Evolutionary conservation across 352 stramenopile genomes (phyloP).

Genomic region (Globisporangium canariense): DNA sequence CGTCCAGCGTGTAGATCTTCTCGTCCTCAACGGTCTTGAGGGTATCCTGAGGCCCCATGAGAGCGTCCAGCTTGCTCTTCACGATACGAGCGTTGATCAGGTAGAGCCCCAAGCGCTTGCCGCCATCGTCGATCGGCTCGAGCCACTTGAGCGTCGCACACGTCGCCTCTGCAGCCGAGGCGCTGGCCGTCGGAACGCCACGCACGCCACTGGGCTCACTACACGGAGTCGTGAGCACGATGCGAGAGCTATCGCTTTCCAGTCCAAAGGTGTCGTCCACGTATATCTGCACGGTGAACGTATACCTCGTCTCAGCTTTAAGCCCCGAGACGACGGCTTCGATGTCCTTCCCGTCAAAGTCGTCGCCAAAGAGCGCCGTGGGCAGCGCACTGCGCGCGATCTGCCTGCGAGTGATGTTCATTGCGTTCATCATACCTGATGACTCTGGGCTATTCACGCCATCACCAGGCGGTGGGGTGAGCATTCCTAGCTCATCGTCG

Average conservation of each 20-base stretch:
- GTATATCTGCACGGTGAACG: slow-evolving; percentile 66
- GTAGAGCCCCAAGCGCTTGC: slow-evolving; percentile 44
- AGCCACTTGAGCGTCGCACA: slow-evolving; percentile 62
- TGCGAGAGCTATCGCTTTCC: slow-evolving; percentile 46
- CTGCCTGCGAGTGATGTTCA: slow-evolving; percentile 55
- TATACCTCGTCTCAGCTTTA: slow-evolving; percentile 55
- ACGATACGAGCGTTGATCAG: slow-evolving; percentile 25
- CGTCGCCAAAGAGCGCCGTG: slow-evolving; percentile 65
- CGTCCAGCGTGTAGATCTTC: slow-evolving; percentile 17
- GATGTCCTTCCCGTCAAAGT: slow-evolving; percentile 79
- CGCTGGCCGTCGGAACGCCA: slow-evolving; percentile 32
- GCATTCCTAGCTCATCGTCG: background rate
- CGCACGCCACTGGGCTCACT: slow-evolving; percentile 34
- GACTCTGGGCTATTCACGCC: slow-evolving; percentile 1
- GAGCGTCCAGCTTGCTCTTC: slow-evolving; percentile 1
- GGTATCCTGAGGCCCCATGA: slow-evolving; percentile 18
- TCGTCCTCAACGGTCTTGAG: slow-evolving; percentile 3
- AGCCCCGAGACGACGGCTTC: slow-evolving; percentile 51
- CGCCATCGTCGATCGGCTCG: slow-evolving; percentile 48
- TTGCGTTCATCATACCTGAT: slow-evolving; percentile 1
- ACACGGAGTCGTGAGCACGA: slow-evolving; percentile 37
- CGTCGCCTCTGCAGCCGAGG: slow-evolving; percentile 13
- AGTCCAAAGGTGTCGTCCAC: slow-evolving; percentile 52
- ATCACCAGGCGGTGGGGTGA: too few relatives aligned
- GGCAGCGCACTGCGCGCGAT: slow-evolving; percentile 58